Percentiles rank a stretch among this genome's conserved stretches.
Conservation (phyloP, 345 rosid genomes). For the Brassica carinata region DNA sequence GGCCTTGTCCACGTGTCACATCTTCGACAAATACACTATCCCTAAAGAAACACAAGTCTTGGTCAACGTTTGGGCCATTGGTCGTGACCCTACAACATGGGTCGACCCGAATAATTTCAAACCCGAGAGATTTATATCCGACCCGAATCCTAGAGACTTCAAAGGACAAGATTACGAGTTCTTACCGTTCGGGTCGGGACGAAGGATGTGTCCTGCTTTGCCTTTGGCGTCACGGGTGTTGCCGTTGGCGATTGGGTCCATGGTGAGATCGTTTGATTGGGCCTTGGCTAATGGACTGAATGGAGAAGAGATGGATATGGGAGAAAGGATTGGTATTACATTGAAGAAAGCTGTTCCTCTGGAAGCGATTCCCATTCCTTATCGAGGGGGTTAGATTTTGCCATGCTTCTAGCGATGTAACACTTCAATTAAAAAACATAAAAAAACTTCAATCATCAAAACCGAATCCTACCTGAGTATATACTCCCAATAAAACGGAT, state of each 20-base stretch:
- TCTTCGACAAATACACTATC: conserved; percentile 48
- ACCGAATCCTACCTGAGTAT: not conserved
- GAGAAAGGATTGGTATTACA: conserved; percentile 67
- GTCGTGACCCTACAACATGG: conserved; percentile 69
- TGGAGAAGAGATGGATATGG: conserved; percentile 66
- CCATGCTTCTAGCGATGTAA: not conserved
- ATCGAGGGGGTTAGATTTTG: conserved; percentile 12
- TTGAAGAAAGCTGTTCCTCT: conserved; percentile 62
- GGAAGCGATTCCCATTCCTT: conserved; percentile 57
- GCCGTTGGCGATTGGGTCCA: conserved; percentile 65
- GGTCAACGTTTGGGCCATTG: conserved; percentile 73
- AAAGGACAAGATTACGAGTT: conserved; percentile 71
- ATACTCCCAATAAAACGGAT: not conserved
- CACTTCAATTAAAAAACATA: not conserved
- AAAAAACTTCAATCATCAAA: not conserved
- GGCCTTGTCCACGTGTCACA: conserved; percentile 64
- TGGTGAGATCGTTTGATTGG: conserved; percentile 68
- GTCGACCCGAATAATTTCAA: conserved; percentile 50
- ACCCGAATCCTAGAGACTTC: conserved; percentile 45
- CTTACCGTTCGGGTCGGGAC: conserved; percentile 84
- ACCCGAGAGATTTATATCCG: conserved; percentile 71
- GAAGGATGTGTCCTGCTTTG: conserved; percentile 84
- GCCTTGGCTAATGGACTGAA: conserved; percentile 45
- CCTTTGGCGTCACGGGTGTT: conserved; percentile 67
- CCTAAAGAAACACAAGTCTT: conserved; percentile 77